phyloP scores from a whole-genome alignment of 2,329 filamentous ascomycete species.

The Eutypella sp. region DNA sequence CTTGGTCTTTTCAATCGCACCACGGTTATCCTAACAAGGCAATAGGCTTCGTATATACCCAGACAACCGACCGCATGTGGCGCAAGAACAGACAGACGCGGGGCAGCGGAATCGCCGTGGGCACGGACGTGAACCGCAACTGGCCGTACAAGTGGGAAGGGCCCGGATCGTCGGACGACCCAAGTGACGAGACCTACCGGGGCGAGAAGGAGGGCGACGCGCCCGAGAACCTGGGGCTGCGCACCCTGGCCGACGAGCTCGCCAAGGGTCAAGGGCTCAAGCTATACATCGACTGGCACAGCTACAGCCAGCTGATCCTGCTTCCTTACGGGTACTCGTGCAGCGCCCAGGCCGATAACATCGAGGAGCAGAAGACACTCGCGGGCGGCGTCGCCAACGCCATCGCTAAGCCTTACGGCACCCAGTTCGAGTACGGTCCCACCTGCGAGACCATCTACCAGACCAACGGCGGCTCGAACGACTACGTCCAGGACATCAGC shows the following conservation, averaged over 20 bases:
- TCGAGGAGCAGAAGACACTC: constrained; percentile 37
- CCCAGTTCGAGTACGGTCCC: constrained; percentile 27
- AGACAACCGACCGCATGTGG: constrained; percentile 46
- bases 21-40: constrained; percentile 1
- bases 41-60: constrained; percentile 45
- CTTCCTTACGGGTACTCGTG: constrained; percentile 54
- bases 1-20: neutral
- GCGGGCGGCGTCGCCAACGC: constrained; percentile 25
- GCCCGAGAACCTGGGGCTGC: constrained; percentile 43
- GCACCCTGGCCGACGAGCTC: constrained; percentile 40
- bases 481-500: constrained; percentile 22
- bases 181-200: constrained; percentile 40
- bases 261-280: constrained; percentile 40
- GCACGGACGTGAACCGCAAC: constrained; percentile 50
- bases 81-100: constrained; percentile 46
- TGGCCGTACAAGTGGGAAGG: constrained; percentile 44
- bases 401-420: constrained; percentile 29
- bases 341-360: constrained; percentile 34
- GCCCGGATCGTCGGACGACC: constrained; percentile 38
- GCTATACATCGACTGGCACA: constrained; percentile 56
- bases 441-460: constrained; percentile 30
- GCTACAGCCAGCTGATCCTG: constrained; percentile 51
- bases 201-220: constrained; percentile 37
- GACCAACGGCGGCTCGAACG: constrained; percentile 26
- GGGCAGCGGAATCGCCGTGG: constrained; percentile 36